These are phyloP conservation scores for Mycosphaerelloides madeirae DNA, from an alignment of 2,329 filamentous ascomycete species.

Conservation along the genomic window DNA sequence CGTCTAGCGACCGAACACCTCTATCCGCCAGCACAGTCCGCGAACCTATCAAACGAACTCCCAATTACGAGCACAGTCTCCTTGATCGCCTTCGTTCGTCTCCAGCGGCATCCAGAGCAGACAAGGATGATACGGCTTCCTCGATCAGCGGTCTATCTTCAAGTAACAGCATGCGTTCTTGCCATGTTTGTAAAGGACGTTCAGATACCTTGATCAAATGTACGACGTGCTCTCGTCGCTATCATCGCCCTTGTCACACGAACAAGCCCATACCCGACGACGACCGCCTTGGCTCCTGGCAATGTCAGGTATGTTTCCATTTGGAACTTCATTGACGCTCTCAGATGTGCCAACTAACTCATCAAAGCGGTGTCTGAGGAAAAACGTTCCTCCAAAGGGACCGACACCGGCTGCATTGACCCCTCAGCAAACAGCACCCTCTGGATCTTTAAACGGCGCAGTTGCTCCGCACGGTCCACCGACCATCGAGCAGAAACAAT, in stretches of 20 bases:
- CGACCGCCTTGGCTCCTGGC: constrained; percentile 20
- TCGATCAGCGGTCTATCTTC: constrained; percentile 8
- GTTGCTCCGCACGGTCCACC: no score
- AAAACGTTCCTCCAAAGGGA: constrained; percentile 3
- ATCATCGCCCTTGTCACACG: constrained; percentile 12
- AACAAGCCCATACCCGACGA: background rate
- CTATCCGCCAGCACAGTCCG: no score
- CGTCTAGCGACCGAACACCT: no score
- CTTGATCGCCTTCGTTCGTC: no score
- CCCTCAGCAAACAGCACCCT: no score
- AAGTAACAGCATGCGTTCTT: constrained; percentile 1
- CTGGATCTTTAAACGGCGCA: no score
- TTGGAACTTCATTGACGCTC: no score
- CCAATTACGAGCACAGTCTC: no score
- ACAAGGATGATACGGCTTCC: constrained; percentile 7
- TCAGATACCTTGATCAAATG: constrained; percentile 6
- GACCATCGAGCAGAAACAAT: background rate
- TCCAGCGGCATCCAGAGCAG: background rate
- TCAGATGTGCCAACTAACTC: no score
- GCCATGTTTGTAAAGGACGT: constrained; percentile 10
- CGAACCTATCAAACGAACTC: no score
- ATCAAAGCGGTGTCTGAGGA: constrained; percentile 24
- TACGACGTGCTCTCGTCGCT: constrained; percentile 12
- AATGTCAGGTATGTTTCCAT: no score
- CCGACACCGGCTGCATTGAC: no score